Base-by-base conservation (phyloP, 2,329 filamentous ascomycete genomes). In the Cylindrodendrum hubeiense region DNA sequence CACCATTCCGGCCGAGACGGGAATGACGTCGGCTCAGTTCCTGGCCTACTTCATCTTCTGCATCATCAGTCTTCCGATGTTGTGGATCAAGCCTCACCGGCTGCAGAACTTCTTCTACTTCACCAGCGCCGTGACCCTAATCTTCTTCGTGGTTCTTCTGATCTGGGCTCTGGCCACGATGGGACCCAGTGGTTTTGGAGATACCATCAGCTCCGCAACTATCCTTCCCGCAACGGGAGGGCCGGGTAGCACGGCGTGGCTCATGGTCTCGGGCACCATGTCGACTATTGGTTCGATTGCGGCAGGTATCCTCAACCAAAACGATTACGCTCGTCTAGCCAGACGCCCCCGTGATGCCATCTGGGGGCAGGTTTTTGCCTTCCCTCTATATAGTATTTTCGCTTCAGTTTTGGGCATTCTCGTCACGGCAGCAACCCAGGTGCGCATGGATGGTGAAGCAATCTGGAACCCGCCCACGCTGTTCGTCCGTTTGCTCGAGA, bases 121-220 rank as follows among this genome's bases (percentile, higher is more conserved):
- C 61, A 79, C 81, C 22, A 79, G 80, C 37, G 74, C 76, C 1
- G 74, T 81, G 4, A 80, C 82, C 0, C 63, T 83, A 3, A 72
- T 80, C 39, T 85, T 83, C 60, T 81, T 81, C 63, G 19, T 83
- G 9, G 78, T 78, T 2, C 72, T 84, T 5, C 66, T 84, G 34
- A 80, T 83, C 65, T 84, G 82, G 82, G 78, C 82, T 0, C 71
- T 82, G 10, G 76, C 80, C 8, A 83, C 80, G 3, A 83, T 83
- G 81, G 81, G 80, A 2, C 50, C 74, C 0, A 71, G 67, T 3
- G 81, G 82, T 5, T 83, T 83, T 43, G 81, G 80, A 19, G 71
- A 73, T 50, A 78, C 78, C 1, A 61, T 80, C 15, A 73, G 66
- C 30, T 71, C 72, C 0, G 64, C 58, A 0, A 69, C 69, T 0